Base-by-base conservation (phyloP, 1,139 yeast genomes). In the Saccharomyces hybrid region DNA sequence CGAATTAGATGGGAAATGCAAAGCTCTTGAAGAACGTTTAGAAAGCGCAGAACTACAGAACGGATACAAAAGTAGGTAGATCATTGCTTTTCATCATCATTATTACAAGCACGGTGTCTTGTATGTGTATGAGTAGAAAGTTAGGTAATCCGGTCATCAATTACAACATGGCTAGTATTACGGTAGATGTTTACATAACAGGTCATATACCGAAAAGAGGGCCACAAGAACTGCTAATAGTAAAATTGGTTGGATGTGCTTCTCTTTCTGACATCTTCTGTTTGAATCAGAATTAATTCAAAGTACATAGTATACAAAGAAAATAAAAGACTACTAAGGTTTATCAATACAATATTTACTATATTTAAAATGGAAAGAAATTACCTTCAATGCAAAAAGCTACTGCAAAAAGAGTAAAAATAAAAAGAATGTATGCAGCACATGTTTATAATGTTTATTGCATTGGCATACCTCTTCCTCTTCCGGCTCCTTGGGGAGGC, bases 381-480 rank as follows among this genome's bases (percentile, higher is more conserved):
- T 90, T 90, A 66, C 86, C 93, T 48, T 82, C 82, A 0, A 89
- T 82, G 32, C 91, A 93, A 0, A 24, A 38, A 38, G 26, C 44
- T 38, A 38, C 44, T 38, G 26, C 44, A 16, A 38, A 16, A 38
- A 82, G 73, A 1, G 88, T 89, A 0, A 87, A 86, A 60, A 83
- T 87, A 64, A 76, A 81, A 24, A 24, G 26, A 24, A 53, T 83
- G 80, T 64, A 84, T 27, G 31, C 31, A 46, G 16, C 31, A 46
- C 48, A 46, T 46, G 48, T n/a, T 11, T 46, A 9, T 46, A 26
- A 26, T 9, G 12, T 46, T 53, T 51, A 61, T 57, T 64, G 67
- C 71, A 67, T 65, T 60, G 81, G 82, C 70, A 78, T 72, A 62
- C 89, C 90, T 73, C 86, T 80, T 54, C 89, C 89, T 71, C 90